Conservation (phyloP, 2,329 filamentous ascomycete genomes). For the Teratosphaeria gauchensis region DNA sequence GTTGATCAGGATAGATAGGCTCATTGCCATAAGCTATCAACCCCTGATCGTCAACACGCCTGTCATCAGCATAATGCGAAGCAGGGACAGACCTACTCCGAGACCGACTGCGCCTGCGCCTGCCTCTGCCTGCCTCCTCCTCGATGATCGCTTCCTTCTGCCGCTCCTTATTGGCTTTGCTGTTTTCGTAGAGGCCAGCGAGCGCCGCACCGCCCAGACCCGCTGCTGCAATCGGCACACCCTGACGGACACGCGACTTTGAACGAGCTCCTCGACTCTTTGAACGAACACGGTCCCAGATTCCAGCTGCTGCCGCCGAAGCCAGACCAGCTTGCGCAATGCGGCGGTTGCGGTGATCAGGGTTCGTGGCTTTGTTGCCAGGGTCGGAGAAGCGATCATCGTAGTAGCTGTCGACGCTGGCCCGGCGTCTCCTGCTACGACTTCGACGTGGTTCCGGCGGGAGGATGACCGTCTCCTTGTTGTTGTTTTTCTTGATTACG, state of each 20-base stretch:
- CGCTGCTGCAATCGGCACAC: constrained; percentile 51
- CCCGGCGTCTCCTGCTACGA: constrained; percentile 35
- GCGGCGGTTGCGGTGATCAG: constrained; percentile 46
- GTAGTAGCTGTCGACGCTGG: constrained; percentile 26
- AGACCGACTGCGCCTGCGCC: constrained; percentile 18
- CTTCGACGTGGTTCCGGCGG: constrained; percentile 33
- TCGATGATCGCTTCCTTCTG: constrained; percentile 34
- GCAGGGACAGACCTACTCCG: constrained; percentile 34
- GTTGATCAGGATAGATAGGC: constrained; percentile 49
- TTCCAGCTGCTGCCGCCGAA: constrained; percentile 52
- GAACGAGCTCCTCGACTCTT: constrained; percentile 42
- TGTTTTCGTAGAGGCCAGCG: constrained; percentile 53
- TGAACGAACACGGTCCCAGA: constrained; percentile 49
- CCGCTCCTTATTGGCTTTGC: constrained; percentile 49
- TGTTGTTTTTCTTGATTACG: constrained; percentile 41
- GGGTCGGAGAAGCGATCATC: constrained; percentile 7
- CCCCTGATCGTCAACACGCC: constrained; percentile 37
- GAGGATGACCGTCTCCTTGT: constrained; percentile 35
- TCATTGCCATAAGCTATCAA: constrained; percentile 57
- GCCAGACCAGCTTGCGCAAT: constrained; percentile 54
- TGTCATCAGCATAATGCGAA: constrained; percentile 31
- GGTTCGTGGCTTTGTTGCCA: constrained; percentile 27
- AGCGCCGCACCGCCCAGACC: constrained; percentile 52
- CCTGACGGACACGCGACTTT: constrained; percentile 44
- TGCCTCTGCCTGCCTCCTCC: constrained; percentile 24